Evolutionary conservation across 306 rosid species (phyloP), one percentile per base, ranked within the genome.

Genomic region (Cajanus cajan): DNA sequence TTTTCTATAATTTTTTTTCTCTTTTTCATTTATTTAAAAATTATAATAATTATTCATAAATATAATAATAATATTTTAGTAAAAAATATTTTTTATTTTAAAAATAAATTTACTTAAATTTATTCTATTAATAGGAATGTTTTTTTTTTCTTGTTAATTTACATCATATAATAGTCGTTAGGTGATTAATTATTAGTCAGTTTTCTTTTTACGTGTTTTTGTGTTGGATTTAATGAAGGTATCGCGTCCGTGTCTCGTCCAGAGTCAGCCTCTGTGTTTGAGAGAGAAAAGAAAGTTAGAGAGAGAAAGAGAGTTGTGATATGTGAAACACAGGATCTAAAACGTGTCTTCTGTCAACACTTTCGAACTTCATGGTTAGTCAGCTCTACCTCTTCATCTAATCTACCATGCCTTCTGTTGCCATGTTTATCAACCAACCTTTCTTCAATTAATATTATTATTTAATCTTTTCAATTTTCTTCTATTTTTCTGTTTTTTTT

Each of bases 151-250:
- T n/a, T n/a, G n/a, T n/a, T n/a, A n/a, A n/a, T n/a, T n/a, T n/a
- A n/a, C n/a, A n/a, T n/a, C n/a, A n/a, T n/a, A n/a, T n/a, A n/a
- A n/a, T n/a, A n/a, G n/a, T n/a, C n/a, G n/a, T n/a, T n/a, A n/a
- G 48, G 15, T 43, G 18, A 6, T 50, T n/a, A 16, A 16, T 64
- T 76, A 81, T 71, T 59, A 76, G 79, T 40, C 59, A 51, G 73
- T 70, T 64, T 61, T 68, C 10, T 15, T 68, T 61, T 18, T 39
- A 58, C 48, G 54, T 54, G 69, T 66, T 70, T 63, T 40, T 69
- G 74, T 80, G 86, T 71, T 85, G 85, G 85, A 89, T 90, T 90
- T 85, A 84, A 92, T 82, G 73, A 75, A 75, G 78, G 78, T 85
- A 71, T 84, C 40, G 81, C 48, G 89, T 82, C 92, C 89, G 86